phyloP scores from a whole-genome alignment of 2,329 filamentous ascomycete genomes.

The Claviceps sp. region DNA sequence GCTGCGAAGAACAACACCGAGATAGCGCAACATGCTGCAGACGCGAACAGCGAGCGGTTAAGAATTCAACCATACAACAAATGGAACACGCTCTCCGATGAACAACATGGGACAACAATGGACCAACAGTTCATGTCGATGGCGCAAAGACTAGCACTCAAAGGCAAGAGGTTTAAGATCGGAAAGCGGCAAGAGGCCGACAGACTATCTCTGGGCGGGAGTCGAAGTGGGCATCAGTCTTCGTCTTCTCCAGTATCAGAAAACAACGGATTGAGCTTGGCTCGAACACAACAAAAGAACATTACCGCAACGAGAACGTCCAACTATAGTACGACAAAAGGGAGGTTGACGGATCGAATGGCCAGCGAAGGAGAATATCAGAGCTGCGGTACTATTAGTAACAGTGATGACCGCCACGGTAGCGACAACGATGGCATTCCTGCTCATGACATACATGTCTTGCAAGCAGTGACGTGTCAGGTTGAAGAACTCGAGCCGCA shows the following conservation, averaged over 20 bases:
- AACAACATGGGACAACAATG: neutral
- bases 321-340: conserved; percentile 4
- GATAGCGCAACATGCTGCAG: neutral
- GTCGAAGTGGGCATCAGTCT: neutral
- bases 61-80: neutral
- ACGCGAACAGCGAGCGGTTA: neutral
- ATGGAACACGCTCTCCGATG: neutral
- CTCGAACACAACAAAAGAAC: neutral
- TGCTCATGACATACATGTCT: conserved; percentile 1
- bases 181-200: conserved; percentile 18
- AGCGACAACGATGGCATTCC: conserved; percentile 11
- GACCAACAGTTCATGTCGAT: conserved; percentile 35
- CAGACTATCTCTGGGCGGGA: neutral
- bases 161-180: conserved; percentile 41
- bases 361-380: conserved; percentile 4
- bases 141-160: conserved; percentile 41
- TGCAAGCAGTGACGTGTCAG: neutral
- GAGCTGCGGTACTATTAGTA: neutral
- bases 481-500: neutral
- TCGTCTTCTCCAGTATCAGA: neutral
- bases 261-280: neutral
- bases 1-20: neutral
- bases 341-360: conserved; percentile 7
- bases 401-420: conserved; percentile 8
- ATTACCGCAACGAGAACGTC: neutral